Base-by-base conservation (phyloP, 257 asterid genomes). In the Solanum bulbocastanum region DNA sequence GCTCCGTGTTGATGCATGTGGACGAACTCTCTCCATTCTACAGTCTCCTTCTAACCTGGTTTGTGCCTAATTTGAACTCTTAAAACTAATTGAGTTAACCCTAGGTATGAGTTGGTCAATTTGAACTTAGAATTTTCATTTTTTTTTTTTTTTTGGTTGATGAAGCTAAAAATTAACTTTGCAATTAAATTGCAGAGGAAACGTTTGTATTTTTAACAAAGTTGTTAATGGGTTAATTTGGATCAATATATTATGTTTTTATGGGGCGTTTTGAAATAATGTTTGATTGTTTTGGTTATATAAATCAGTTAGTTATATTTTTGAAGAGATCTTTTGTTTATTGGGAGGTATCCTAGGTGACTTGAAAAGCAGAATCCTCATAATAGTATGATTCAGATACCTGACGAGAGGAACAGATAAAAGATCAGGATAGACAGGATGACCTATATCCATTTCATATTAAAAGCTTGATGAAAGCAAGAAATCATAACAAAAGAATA, bases 21-120 rank as follows among this genome's bases (percentile, higher is more conserved):
- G 99, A 79, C 98, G 93, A 30, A 90, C 95, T 52, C 94, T 96
- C 86, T 92, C 96, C 90, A 87, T 95, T 83, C 94, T 92, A 68
- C 99, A 96, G 88, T 95, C 98, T 83, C 99, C 98, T 90, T 95
- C 56, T 76, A 94, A 98, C 46, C 91, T 95, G 95, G 99, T 94
- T 75, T 32, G 88, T 60, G 46, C 44, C 9, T 39, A 72, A 37
- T 74, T 74, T 74, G 83, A 40, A 72, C 27, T 9, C 9, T 72
- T 72, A 2, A 72, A 35, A 35, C 0, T 13, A 39, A 25, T 60
- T 60, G 71, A n/a, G 16, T n/a, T 62, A 62, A 62, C 71, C 71
- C 32, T n/a, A 62, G n/a, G 71, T 62, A 11, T 23, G 83, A 39
- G 8, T 75, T 75, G 0, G 13, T 75, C 83, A 75, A 39, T 32